phyloP scores from a whole-genome alignment of 1,284 basidiomycete genomes.

The Exobasidium cylindrosporum region DNA sequence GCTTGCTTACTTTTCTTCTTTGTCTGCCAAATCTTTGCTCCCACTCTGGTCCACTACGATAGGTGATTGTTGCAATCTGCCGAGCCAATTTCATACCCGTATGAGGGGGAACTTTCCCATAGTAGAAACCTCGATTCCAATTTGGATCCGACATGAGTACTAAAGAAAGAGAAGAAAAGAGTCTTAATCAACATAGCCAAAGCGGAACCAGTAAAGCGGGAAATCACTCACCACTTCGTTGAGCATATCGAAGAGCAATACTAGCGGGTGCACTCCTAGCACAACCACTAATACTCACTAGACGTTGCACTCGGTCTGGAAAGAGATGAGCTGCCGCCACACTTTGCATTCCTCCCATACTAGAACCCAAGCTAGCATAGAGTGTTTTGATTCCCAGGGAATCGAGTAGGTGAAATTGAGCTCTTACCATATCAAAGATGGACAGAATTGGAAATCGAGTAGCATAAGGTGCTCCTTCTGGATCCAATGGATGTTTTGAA shows the following conservation, averaged over 20 bases:
- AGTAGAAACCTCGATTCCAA: slow-evolving; percentile 99
- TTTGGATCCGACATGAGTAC: slow-evolving; percentile 99
- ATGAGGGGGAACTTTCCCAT: slow-evolving; percentile 82
- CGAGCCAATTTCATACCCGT: slow-evolving; percentile 97
- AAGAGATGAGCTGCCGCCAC: slow-evolving; percentile 92
- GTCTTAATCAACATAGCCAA: not conserved
- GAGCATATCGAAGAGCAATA: slow-evolving; percentile 92
- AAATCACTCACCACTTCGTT: slow-evolving; percentile 64
- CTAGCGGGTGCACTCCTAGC: slow-evolving; percentile 85
- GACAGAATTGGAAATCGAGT: slow-evolving; percentile 87
- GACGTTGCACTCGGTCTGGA: slow-evolving; percentile 78
- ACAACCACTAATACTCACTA: slow-evolving; percentile 90
- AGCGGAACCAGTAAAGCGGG: too few relatives aligned
- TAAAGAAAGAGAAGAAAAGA: too few relatives aligned
- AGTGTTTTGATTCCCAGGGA: slow-evolving; percentile 77
- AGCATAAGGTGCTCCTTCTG: slow-evolving; percentile 66
- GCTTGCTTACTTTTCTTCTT: slow-evolving; percentile 57
- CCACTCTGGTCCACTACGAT: slow-evolving; percentile 98
- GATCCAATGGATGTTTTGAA: slow-evolving; percentile 66
- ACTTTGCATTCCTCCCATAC: slow-evolving; percentile 98
- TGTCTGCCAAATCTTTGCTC: slow-evolving; percentile 90
- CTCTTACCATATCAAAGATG: slow-evolving; percentile 92
- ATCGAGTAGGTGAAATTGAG: slow-evolving; percentile 84
- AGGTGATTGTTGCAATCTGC: slow-evolving; percentile 98
- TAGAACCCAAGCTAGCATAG: slow-evolving; percentile 87